These are phyloP conservation scores for Cyclostephanos tholiformis DNA, from an alignment of 108 stramenopile species.

Conservation along the genomic window DNA sequence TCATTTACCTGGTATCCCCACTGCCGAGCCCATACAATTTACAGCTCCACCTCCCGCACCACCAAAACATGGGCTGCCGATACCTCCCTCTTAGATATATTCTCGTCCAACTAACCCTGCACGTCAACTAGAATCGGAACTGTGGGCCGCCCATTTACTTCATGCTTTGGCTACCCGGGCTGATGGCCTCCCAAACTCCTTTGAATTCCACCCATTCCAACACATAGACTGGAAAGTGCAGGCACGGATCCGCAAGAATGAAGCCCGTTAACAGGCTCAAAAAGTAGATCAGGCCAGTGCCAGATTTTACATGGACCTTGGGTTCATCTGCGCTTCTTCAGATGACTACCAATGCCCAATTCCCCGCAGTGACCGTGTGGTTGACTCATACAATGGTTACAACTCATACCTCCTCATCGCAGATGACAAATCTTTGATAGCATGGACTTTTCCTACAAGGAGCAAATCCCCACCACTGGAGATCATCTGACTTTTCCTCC, in stretches of 20 bases:
- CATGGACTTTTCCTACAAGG: not conserved
- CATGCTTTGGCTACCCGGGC: not conserved
- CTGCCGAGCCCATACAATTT: too few relatives aligned
- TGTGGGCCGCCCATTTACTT: not conserved
- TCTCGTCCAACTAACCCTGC: too few relatives aligned
- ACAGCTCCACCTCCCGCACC: too few relatives aligned
- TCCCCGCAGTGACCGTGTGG: not conserved
- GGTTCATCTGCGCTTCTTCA: not conserved
- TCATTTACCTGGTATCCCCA: too few relatives aligned
- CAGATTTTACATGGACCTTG: not conserved
- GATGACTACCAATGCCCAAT: conserved; percentile 1
- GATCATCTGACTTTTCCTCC: not conserved
- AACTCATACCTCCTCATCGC: not conserved
- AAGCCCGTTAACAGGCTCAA: not conserved
- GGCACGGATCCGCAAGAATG: not conserved
- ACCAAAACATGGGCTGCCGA: too few relatives aligned
- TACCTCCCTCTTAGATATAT: too few relatives aligned
- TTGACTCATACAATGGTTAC: too few relatives aligned
- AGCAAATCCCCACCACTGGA: conserved; percentile 6
- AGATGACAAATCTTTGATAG: not conserved
- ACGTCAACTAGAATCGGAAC: not conserved
- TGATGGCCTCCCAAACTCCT: not conserved
- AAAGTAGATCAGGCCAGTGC: not conserved
- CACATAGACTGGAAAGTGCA: not conserved
- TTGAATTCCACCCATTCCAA: not conserved